phyloP scores from a whole-genome alignment of 2,329 filamentous ascomycete species.

The Cladophialophora carrionii region DNA sequence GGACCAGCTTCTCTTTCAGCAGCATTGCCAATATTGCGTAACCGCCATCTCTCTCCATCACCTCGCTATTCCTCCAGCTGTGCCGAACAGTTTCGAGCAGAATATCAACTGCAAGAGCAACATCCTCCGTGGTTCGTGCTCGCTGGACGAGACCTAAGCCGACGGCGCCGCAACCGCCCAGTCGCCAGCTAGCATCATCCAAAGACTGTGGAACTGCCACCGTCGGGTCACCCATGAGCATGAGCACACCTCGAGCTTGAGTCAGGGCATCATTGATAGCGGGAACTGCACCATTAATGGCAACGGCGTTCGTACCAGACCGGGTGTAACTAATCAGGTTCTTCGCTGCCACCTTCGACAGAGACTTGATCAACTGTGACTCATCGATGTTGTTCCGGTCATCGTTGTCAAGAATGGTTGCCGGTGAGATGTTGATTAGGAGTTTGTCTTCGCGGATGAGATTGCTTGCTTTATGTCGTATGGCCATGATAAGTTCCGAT shows the following conservation, averaged over 20 bases:
- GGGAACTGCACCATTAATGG: slow-evolving; percentile 84
- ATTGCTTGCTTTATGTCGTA: slow-evolving; percentile 79
- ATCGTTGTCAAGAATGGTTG: slow-evolving; percentile 78
- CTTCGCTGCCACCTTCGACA: slow-evolving; percentile 72
- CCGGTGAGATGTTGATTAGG: slow-evolving; percentile 79
- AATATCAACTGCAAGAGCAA: slow-evolving; percentile 77
- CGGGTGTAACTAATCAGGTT: slow-evolving; percentile 71
- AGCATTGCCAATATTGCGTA: slow-evolving; percentile 86
- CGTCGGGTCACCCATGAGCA: slow-evolving; percentile 81
- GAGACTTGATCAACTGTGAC: slow-evolving; percentile 71
- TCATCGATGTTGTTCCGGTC: slow-evolving; percentile 72
- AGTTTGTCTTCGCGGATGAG: slow-evolving; percentile 81
- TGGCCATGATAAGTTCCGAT: slow-evolving; percentile 88
- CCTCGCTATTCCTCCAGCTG: slow-evolving; percentile 97
- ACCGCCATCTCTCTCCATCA: slow-evolving; percentile 94
- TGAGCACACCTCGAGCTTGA: slow-evolving; percentile 75
- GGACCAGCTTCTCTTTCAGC: slow-evolving; percentile 73
- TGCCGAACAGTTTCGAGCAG: slow-evolving; percentile 83
- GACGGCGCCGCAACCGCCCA: slow-evolving; percentile 87
- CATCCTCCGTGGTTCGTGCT: slow-evolving; percentile 69
- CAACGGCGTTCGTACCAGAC: slow-evolving; percentile 74
- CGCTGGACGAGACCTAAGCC: slow-evolving; percentile 82
- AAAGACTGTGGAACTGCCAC: slow-evolving; percentile 79
- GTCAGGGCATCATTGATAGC: slow-evolving; percentile 87
- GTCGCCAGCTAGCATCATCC: slow-evolving; percentile 88